Percentiles rank a stretch among this genome's conserved stretches.
Evolutionary conservation across 2,329 filamentous ascomycete species (phyloP).

Genomic region (Diaporthe sp.): DNA sequence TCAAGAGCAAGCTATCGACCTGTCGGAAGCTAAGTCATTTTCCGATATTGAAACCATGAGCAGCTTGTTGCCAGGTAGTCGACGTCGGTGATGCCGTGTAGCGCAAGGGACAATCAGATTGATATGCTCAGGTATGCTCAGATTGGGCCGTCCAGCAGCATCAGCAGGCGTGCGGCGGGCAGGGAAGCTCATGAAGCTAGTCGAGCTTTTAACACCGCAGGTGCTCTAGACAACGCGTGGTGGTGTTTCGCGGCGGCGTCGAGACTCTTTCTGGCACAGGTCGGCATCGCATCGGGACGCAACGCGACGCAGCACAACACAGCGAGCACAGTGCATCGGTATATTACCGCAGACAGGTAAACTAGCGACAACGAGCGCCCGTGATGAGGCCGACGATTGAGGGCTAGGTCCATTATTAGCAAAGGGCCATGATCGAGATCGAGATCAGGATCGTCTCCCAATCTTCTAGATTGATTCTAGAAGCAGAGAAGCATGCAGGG

Average conservation of each 20-base stretch:
- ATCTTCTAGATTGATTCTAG: conserved; percentile 37
- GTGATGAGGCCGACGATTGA: neutral
- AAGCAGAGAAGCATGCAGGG: conserved; percentile 25
- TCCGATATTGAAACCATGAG: conserved; percentile 31
- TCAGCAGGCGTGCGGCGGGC: neutral
- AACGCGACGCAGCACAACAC: neutral
- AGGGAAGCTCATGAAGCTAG: conserved; percentile 24
- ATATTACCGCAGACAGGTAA: neutral
- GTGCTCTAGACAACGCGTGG: neutral
- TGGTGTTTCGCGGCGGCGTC: conserved; percentile 10
- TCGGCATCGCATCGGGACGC: neutral
- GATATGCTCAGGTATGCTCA: neutral
- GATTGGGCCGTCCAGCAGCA: neutral
- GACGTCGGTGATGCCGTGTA: conserved; percentile 22
- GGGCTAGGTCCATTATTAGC: neutral
- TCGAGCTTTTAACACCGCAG: neutral
- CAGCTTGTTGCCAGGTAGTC: conserved; percentile 24
- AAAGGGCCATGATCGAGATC: conserved; percentile 3
- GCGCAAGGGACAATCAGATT: neutral
- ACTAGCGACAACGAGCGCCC: conserved; percentile 7
- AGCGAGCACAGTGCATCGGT: conserved; percentile 1
- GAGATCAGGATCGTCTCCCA: conserved; percentile 24
- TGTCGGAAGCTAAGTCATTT: conserved; percentile 28
- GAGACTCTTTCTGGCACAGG: neutral
- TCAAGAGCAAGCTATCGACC: conserved; percentile 28